These are phyloP conservation scores for Planoprotostelium fungivorum DNA, from an alignment of 78 protist genomes.

Conservation along the genomic window DNA sequence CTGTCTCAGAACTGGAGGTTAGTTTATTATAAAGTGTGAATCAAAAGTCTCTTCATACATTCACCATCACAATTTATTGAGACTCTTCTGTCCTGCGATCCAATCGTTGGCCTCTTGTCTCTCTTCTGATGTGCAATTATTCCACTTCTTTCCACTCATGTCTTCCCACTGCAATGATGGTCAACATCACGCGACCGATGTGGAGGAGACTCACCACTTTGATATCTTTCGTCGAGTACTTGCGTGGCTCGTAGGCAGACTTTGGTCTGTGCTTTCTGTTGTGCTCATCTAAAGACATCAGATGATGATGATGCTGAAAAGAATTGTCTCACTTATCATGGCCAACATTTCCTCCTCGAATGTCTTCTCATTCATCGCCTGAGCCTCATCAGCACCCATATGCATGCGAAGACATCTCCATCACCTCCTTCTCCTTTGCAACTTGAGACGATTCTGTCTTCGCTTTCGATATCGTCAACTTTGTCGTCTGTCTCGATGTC, in stretches of 20 bases:
- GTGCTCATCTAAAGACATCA: background rate
- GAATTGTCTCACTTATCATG: background rate
- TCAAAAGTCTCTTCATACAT: no score
- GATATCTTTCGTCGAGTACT: background rate
- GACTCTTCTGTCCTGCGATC: no score
- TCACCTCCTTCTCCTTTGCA: no score
- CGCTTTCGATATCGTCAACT: background rate
- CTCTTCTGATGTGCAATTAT: background rate
- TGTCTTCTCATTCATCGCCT: background rate
- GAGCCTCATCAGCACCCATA: background rate
- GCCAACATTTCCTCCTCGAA: background rate
- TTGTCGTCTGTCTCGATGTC: background rate
- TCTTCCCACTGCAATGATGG: background rate
- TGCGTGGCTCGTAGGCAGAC: background rate
- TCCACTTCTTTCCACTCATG: background rate
- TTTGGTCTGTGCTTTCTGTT: background rate
- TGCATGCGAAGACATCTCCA: no score
- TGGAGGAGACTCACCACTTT: background rate
- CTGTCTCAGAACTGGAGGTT: constrained; percentile 51
- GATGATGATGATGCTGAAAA: background rate
- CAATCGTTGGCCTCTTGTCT: background rate
- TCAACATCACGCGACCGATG: background rate
- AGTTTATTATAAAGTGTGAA: background rate
- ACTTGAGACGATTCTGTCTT: background rate
- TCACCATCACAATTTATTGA: no score